Conservation (phyloP, 768 basidiomycete species). For the Lactarius akahatsu region DNA sequence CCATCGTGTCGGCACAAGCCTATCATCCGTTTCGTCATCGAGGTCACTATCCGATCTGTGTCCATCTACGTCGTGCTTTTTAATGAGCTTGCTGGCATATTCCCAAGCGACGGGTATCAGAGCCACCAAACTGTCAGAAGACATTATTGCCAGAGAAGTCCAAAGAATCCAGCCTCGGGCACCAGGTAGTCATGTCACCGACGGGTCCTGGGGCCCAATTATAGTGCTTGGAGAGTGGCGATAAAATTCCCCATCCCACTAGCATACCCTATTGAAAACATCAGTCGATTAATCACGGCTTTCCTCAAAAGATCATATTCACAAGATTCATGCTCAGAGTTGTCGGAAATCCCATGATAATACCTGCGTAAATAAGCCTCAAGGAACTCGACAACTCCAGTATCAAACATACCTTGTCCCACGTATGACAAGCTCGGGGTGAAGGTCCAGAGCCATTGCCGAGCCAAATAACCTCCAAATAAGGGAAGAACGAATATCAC, state of each 20-base stretch:
- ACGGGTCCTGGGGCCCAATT: slow-evolving; percentile 97
- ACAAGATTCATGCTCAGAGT: slow-evolving; percentile 92
- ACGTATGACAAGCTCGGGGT: slow-evolving; percentile 90
- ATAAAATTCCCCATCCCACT: slow-evolving; percentile 94
- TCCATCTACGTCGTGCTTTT: slow-evolving; percentile 23
- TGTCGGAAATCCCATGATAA: slow-evolving; percentile 97
- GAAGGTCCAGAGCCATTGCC: slow-evolving; percentile 91
- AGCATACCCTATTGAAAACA: slow-evolving; percentile 72
- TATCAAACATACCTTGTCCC: slow-evolving; percentile 65
- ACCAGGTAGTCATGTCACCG: slow-evolving; percentile 78
- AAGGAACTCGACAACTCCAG: not conserved
- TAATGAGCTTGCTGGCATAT: slow-evolving; percentile 41
- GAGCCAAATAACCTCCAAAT: slow-evolving; percentile 80
- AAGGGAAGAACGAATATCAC: slow-evolving; percentile 83
- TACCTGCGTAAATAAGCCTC: slow-evolving; percentile 48
- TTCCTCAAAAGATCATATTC: slow-evolving; percentile 30
- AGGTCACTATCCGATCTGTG: slow-evolving; percentile 44
- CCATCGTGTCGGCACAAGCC: slow-evolving; percentile 81
- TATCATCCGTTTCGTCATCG: slow-evolving; percentile 74
- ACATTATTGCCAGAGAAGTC: slow-evolving; percentile 95
- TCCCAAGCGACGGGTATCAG: slow-evolving; percentile 72
- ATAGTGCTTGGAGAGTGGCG: slow-evolving; percentile 73
- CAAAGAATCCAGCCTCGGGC: slow-evolving; percentile 98
- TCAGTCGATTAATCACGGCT: slow-evolving; percentile 16
- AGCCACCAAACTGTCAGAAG: slow-evolving; percentile 84